Evolutionary conservation across 495 filamentous ascomycete genomes (phyloP).

Genomic region (Stereocaulon alpinum): DNA sequence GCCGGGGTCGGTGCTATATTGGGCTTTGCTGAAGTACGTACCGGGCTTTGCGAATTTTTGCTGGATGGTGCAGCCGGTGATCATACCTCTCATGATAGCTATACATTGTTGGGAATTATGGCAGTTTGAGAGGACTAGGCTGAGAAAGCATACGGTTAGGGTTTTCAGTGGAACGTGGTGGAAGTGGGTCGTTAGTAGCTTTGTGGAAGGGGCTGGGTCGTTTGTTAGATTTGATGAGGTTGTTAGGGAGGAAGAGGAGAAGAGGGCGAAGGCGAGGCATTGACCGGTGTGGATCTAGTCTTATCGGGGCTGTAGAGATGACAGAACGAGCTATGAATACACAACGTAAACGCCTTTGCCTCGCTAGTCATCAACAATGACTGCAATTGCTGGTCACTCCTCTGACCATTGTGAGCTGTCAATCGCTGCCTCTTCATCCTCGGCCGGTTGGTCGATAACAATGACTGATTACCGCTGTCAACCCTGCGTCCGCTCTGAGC

Average conservation of each 20-base stretch:
- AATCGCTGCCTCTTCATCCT: no score
- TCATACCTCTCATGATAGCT: slow-evolving; percentile 37
- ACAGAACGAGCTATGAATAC: not conserved
- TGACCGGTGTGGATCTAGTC: not conserved
- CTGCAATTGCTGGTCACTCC: no score
- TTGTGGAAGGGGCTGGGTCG: slow-evolving; percentile 49
- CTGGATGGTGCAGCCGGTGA: slow-evolving; percentile 35
- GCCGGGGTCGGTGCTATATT: slow-evolving; percentile 30
- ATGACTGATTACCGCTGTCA: not conserved
- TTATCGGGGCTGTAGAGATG: no score
- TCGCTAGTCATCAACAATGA: no score
- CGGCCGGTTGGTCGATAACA: not conserved
- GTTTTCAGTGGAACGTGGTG: slow-evolving; percentile 46
- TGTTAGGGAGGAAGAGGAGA: slow-evolving; percentile 41
- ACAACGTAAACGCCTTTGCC: not conserved
- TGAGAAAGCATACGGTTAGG: slow-evolving; percentile 48
- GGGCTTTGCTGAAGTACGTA: slow-evolving; percentile 30
- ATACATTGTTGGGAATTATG: slow-evolving; percentile 46
- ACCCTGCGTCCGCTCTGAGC: not conserved
- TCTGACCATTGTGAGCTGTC: no score
- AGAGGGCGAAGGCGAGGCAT: slow-evolving; percentile 31
- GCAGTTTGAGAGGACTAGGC: slow-evolving; percentile 37
- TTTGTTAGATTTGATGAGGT: slow-evolving; percentile 45
- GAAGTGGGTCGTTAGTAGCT: slow-evolving; percentile 45
- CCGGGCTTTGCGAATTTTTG: slow-evolving; percentile 43